Base-by-base conservation (phyloP, 2,329 filamentous ascomycete species). In the Nemania abortiva region DNA sequence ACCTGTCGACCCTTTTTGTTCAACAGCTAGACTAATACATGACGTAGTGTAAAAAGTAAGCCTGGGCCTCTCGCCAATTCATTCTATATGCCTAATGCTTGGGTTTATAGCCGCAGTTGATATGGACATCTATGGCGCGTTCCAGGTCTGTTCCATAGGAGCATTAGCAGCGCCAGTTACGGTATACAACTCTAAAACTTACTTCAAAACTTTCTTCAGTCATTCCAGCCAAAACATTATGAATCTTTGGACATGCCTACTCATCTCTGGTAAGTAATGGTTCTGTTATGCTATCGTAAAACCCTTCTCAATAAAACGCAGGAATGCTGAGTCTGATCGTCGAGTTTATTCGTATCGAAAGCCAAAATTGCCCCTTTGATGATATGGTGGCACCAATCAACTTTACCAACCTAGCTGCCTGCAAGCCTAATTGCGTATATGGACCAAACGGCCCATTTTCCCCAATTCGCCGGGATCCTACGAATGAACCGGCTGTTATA, bases 91-190 rank as follows among this genome's bases (percentile, higher is more conserved):
- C 10, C 67, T 71, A 13, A 69, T 31, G 20, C 15, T 27, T 39
- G 22, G 3, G 10, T 57, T 24, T 34, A 47, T 65, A 90, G 89
- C 81, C 60, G 89, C 87, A 15, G 85, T 91, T 15, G 90, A 92
- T 73, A 87, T 92, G 85, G 90, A 92, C 72, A 82, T 92, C 3
- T 92, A 87, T 65, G 90, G 90, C 1, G 89, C 89, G 9, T 91
- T 92, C 70, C 90, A 92, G 71, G 76, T 91, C 0, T 92, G 90
- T 67, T 84, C 89, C 0, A 89, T 92, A 45, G 90, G 88, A 11
- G 89, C 91, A 18, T 73, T 92, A 3, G 87, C 88, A 1, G 90
- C 88, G 3, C 90, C 90, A 0, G 83, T 89, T 0, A 90, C 89
- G 0, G 88, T 90, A 24, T 84, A 85, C 69, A 77, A 89, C 50